A percentile compares a stretch with the other conserved stretches of the same genome.
These are phyloP conservation scores for Diaporthe velutina DNA, from an alignment of 2,329 filamentous ascomycete species.

Conservation along the genomic window DNA sequence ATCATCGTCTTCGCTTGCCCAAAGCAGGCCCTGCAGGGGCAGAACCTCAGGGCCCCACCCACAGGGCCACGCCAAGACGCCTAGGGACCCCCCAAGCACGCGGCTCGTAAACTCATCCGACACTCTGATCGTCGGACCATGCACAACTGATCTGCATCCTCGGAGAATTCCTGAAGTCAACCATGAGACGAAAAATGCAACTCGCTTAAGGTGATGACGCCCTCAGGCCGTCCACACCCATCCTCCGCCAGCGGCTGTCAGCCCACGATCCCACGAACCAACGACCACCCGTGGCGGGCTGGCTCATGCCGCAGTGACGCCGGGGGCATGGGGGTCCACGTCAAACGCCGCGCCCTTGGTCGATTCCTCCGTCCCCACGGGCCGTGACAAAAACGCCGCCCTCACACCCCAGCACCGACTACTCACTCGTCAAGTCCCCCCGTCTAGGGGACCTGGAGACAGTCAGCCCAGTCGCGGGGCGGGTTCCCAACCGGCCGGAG, in stretches of 20 bases:
- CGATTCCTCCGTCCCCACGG: slow-evolving; percentile 4
- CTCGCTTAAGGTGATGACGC: slow-evolving; percentile 18
- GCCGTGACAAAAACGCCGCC: not conserved
- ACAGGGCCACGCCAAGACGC: slow-evolving; percentile 18
- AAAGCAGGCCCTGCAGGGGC: not conserved
- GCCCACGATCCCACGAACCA: not conserved
- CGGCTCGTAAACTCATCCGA: slow-evolving; percentile 31
- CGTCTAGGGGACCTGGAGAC: not conserved
- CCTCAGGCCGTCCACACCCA: not conserved
- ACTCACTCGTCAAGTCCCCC: not conserved
- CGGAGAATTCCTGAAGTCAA: slow-evolving; percentile 23
- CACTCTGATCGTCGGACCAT: slow-evolving; percentile 31
- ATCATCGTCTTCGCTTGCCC: slow-evolving; percentile 13
- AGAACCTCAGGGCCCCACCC: not conserved
- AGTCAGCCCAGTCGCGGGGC: not conserved
- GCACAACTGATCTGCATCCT: slow-evolving; percentile 1
- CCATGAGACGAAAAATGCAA: slow-evolving; percentile 24
- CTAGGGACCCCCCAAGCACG: not conserved
- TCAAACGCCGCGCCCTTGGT: not conserved
- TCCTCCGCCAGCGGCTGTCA: not conserved
- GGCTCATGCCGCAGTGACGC: not conserved
- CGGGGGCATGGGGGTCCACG: not conserved
- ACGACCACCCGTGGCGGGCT: not conserved
- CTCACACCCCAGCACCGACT: not conserved
- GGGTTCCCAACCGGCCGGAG: slow-evolving; percentile 4